A percentile compares a stretch with the other conserved stretches of the same genome.
Conservation (phyloP, 371 early-diverging fungal species). For the Circinella umbellata region DNA sequence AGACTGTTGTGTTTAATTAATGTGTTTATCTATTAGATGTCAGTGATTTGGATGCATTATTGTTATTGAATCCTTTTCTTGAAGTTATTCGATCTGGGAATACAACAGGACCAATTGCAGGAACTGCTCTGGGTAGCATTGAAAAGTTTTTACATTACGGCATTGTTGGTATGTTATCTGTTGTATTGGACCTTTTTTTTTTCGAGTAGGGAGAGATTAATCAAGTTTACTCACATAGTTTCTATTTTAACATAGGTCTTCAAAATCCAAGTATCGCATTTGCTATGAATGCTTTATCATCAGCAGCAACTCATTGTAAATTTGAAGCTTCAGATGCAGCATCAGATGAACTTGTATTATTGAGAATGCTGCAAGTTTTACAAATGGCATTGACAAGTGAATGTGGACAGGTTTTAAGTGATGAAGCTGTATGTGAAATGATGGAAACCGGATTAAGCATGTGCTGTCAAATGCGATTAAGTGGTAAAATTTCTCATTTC, state of each 20-base stretch:
- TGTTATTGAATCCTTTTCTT: conserved; percentile 88
- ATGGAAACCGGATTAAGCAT: conserved; percentile 96
- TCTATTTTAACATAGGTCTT: conserved; percentile 40
- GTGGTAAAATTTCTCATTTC: conserved; percentile 59
- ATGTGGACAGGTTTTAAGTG: conserved; percentile 75
- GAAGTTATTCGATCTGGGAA: conserved; percentile 90
- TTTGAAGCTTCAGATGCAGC: conserved; percentile 94
- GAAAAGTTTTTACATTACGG: conserved; percentile 88
- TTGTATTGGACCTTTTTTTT: conserved; percentile 13
- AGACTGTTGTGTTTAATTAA: too few species aligned
- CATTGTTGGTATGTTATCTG: conserved; percentile 68
- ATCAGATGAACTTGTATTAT: conserved; percentile 91
- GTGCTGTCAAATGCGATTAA: conserved; percentile 92
- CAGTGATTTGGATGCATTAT: conserved; percentile 70
- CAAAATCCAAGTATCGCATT: conserved; percentile 68
- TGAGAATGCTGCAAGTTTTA: conserved; percentile 86
- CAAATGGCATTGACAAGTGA: conserved; percentile 71
- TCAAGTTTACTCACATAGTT: too few species aligned
- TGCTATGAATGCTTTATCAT: conserved; percentile 76
- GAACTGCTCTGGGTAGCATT: conserved; percentile 85
- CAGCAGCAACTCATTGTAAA: conserved; percentile 91
- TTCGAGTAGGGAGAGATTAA: background rate
- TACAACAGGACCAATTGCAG: conserved; percentile 94
- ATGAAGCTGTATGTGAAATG: conserved; percentile 94
- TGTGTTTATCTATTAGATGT: conserved; percentile 33